Base-by-base conservation (phyloP, 257 asterid species). In the Solanum gandarillasii region DNA sequence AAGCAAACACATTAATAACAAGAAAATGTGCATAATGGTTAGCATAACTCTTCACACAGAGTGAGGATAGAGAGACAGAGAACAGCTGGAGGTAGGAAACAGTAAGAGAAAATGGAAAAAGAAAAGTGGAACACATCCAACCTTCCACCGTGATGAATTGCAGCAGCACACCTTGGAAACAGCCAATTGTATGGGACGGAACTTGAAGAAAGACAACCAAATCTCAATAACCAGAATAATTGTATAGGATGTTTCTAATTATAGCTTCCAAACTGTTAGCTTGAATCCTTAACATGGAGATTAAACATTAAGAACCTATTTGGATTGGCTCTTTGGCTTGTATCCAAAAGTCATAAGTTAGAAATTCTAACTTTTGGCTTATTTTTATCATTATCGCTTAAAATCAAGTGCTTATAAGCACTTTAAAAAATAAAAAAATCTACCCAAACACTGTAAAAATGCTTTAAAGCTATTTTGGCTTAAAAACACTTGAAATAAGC, bases 61-160 rank as follows among this genome's bases (percentile, higher is more conserved):
- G 52, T 9, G 83, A 74, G 83, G 48, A 32, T 9, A 73, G 52
- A 74, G 27, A 74, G 55, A 36, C 32, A 75, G 55, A 75, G 55
- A 75, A 27, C 74, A 88, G 60, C 3, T 16, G n/a, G 68, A 60
- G 82, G 73, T 58, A 25, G 85, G 70, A 21, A 43, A 23, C 68
- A 74, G 41, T 71, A 16, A 32, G 25, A 11, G 39, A 46, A 41
- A 86, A 35, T 35, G 41, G 79, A 21, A 43, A 32, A 81, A 86
- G 86, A 60, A 32, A 67, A 9, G 84, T 85, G 23, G 74, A 87
- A 83, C 70, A 92, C 88, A 78, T 43, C 87, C 41, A 86, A 95
- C 98, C 99, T 95, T 91, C 99, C 99, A 38, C 99, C 98, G 58
- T 97, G 98, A 92, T 97, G 99, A 87, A 95, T 90, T 84, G 91